These are phyloP conservation scores for Maudiozyma pseudohumilis DNA, from an alignment of 805 yeast genomes.

Conservation along the genomic window DNA sequence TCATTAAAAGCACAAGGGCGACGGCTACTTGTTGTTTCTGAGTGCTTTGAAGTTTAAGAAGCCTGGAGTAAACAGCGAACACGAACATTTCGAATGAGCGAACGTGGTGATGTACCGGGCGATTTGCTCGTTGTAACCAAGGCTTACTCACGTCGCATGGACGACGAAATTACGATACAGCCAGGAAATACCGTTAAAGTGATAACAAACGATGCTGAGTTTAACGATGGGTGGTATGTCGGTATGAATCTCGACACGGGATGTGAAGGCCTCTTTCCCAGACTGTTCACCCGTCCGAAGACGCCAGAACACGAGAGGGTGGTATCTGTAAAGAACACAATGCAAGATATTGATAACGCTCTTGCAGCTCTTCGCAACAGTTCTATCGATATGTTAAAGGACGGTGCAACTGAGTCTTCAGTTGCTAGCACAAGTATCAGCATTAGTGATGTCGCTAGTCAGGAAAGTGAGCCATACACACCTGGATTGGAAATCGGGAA, in stretches of 20 bases:
- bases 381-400: conserved; percentile 11
- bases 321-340: conserved; percentile 36
- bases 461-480: background rate
- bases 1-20: too few species aligned
- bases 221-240: conserved; percentile 95
- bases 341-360: conserved; percentile 66
- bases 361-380: conserved; percentile 45
- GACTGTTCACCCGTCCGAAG: conserved; percentile 57
- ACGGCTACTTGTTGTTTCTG: too few species aligned
- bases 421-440: too few species aligned
- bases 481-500: conserved; percentile 1
- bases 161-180: conserved; percentile 73
- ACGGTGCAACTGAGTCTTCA: background rate
- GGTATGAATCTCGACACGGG: conserved; percentile 66
- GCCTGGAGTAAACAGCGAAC: too few species aligned
- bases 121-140: conserved; percentile 52
- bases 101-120: background rate
- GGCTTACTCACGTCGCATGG: conserved; percentile 75
- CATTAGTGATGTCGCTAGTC: background rate
- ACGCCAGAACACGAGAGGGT: background rate
- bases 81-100: too few species aligned
- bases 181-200: conserved; percentile 83
- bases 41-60: too few species aligned
- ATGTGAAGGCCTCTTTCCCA: conserved; percentile 81
- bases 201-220: conserved; percentile 84